Conservation (phyloP, 2,329 filamentous ascomycete species). For the Sporothrix variecibatus region DNA sequence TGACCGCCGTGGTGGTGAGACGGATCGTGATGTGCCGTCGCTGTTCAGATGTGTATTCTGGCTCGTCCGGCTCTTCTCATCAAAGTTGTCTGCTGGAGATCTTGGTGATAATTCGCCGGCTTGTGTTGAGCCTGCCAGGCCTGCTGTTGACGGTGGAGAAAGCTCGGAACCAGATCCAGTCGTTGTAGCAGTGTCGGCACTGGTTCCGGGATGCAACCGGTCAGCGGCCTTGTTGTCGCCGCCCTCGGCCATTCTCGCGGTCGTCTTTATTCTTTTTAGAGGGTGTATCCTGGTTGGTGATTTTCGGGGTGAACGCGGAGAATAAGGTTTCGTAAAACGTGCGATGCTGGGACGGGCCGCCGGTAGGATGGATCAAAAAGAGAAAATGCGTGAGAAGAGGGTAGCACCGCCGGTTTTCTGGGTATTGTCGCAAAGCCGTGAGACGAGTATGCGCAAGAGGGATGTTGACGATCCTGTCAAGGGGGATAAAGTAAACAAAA, state of each 20-base stretch:
- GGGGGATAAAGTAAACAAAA: not conserved
- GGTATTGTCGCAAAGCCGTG: too few species aligned
- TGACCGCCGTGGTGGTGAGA: not conserved
- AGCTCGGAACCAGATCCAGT: not conserved
- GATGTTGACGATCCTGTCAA: not conserved
- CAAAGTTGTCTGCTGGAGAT: not conserved
- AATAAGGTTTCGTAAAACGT: not conserved
- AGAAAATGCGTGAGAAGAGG: not conserved
- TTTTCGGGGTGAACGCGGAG: not conserved
- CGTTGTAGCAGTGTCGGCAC: not conserved
- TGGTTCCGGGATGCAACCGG: not conserved
- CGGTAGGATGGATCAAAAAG: not conserved
- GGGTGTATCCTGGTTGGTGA: not conserved
- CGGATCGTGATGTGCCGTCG: not conserved
- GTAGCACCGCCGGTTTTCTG: not conserved
- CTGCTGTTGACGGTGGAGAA: slow-evolving; percentile 5
- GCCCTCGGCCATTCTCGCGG: slow-evolving; percentile 10
- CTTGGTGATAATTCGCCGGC: slow-evolving; percentile 5
- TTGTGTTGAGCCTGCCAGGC: slow-evolving; percentile 7
- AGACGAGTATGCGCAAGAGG: not conserved
- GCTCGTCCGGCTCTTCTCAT: not conserved
- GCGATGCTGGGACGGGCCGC: not conserved
- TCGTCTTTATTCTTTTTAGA: not conserved
- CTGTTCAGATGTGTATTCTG: not conserved
- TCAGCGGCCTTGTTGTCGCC: slow-evolving; percentile 2